Base-by-base conservation (phyloP, 768 basidiomycete genomes). In the Panaeolus papilionaceus region DNA sequence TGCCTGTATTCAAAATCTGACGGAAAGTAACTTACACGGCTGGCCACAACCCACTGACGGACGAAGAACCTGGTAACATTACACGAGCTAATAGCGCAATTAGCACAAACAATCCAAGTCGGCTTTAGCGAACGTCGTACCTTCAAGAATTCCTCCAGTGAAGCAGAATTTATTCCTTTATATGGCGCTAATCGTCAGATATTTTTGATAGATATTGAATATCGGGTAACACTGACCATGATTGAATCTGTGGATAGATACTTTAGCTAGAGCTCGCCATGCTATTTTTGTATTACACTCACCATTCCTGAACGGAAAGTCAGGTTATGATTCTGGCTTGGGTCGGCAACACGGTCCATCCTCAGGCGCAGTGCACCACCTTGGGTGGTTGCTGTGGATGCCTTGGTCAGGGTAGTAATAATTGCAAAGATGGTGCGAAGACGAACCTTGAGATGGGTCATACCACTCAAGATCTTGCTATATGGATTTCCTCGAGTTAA, bases 401-500 rank as follows among this genome's bases (percentile, higher is more conserved):
- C 61, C n/a, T 28, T 11, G 11, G 33, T 67, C 26, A 61, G 40
- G 44, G 45, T n/a, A 20, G 1, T 40, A 95, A 95, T 70, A 85
- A 82, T 67, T 79, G 71, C 12, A 14, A 18, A 37, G 26, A 3
- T 11, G 44, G 62, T 5, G 38, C 42, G 40, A 42, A 66, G 14
- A 40, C 65, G 1, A 67, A 76, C 77, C 70, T 69, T 76, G 73
- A 20, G 63, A 62, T 8, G 89, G 89, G 67, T 84, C 83, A 75
- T 92, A 92, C 91, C 91, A 92, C 75, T 92, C 91, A 62, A 91
- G 71, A 74, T 91, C 89, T 68, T 79, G 86, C 44, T 77, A 38
- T 0, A 44, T 16, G 14, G 16, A 18, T 16, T 14, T 18, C 11
- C 42, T 40, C 42, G 16, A 44, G 14, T 44, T 18, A 44, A 18